Conservation (phyloP, 495 filamentous ascomycete species). For the Pyrenula aspistea region DNA sequence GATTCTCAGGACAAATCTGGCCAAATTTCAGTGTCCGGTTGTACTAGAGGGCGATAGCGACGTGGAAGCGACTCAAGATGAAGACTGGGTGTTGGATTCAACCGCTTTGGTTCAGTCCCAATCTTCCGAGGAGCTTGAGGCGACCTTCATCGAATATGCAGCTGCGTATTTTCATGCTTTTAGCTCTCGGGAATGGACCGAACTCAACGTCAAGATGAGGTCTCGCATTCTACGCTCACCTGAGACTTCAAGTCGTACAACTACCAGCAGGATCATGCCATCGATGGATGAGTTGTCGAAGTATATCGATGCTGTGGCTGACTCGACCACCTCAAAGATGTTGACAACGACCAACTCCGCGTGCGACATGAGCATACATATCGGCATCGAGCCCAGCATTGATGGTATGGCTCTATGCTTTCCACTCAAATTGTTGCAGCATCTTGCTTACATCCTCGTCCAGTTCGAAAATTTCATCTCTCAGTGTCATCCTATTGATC, state of each 20-base stretch:
- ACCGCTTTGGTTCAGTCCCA: not conserved
- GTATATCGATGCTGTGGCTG: not conserved
- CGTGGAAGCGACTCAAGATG: too few relatives aligned
- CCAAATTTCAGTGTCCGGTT: not conserved
- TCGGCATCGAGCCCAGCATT: not conserved
- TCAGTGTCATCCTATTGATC: not conserved
- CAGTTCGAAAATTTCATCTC: not conserved
- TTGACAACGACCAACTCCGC: not conserved
- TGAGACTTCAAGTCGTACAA: not conserved
- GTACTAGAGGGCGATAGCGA: not conserved
- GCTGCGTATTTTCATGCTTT: not conserved
- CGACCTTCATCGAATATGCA: not conserved
- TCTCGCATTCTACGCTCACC: not conserved
- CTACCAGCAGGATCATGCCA: not conserved
- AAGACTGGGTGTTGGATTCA: not conserved
- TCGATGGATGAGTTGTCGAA: not conserved
- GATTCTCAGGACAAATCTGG: not conserved
- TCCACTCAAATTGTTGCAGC: not conserved
- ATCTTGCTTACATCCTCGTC: not conserved
- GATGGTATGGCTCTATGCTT: not conserved
- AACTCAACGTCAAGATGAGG: not conserved
- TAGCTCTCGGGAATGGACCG: not conserved
- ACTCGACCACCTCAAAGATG: not conserved
- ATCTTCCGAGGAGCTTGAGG: not conserved
- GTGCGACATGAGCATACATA: not conserved